Conservation (phyloP, 805 yeast genomes). For the Saccharomyces mikatae region DNA sequence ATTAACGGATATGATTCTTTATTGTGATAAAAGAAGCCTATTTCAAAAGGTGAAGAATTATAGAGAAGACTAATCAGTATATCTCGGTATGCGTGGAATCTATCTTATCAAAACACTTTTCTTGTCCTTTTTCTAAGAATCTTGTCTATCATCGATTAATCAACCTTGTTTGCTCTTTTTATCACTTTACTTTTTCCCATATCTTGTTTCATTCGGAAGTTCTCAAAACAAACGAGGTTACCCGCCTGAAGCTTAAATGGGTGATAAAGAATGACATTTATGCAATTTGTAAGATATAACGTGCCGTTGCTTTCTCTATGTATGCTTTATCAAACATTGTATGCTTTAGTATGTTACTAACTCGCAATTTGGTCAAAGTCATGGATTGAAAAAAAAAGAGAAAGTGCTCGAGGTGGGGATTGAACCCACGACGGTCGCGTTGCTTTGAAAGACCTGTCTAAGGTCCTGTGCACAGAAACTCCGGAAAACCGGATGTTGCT, state of each 20-base stretch:
- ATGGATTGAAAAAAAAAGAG: slow-evolving; percentile 18
- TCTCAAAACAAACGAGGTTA: not conserved
- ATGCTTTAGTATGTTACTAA: not conserved
- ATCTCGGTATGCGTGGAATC: not conserved
- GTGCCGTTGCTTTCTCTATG: not conserved
- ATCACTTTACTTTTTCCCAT: not conserved
- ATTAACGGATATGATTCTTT: not conserved
- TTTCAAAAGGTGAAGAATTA: not conserved
- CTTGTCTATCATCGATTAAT: not conserved
- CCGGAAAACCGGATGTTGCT: slow-evolving; percentile 37
- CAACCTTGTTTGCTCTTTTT: not conserved
- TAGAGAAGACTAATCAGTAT: not conserved
- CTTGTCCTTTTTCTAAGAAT: not conserved
- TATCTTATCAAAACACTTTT: not conserved
- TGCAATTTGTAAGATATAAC: not conserved
- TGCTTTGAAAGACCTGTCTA: slow-evolving; percentile 34
- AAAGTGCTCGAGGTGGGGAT: slow-evolving; percentile 60
- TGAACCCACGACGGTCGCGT: slow-evolving; percentile 80
- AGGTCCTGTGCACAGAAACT: slow-evolving; percentile 24
- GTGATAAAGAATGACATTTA: not conserved
- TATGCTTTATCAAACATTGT: not conserved
- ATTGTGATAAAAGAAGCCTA: no score
- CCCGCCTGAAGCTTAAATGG: not conserved
- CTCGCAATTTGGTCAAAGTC: not conserved
- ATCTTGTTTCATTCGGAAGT: not conserved